These are phyloP conservation scores for Tuber magnatum DNA, from an alignment of 495 filamentous ascomycete species.

Conservation along the genomic window DNA sequence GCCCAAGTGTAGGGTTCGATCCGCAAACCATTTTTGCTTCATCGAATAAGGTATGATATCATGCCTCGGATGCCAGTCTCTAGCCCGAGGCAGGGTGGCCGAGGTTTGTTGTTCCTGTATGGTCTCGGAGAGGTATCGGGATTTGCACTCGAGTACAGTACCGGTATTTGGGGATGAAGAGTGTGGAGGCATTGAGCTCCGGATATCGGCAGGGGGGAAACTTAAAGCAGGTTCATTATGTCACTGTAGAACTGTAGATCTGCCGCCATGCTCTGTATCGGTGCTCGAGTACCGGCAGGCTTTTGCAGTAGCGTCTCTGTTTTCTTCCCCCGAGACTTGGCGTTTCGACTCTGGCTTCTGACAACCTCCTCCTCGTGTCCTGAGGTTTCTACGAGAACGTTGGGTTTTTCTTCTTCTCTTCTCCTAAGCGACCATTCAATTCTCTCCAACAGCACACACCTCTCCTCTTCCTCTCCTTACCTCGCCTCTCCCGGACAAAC, in stretches of 20 bases:
- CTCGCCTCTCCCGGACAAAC: not conserved
- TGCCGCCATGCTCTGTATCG: not conserved
- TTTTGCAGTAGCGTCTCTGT: slow-evolving; percentile 18
- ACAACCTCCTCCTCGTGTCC: slow-evolving; percentile 5
- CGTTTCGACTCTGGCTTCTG: slow-evolving; percentile 11
- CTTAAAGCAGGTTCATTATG: not conserved
- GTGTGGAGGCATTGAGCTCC: not conserved
- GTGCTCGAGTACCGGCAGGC: slow-evolving; percentile 3
- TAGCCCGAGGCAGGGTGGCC: not conserved
- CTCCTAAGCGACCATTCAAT: not conserved
- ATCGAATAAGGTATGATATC: too few species aligned
- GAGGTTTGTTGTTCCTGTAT: not conserved
- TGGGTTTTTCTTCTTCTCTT: slow-evolving; percentile 8
- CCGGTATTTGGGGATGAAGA: not conserved
- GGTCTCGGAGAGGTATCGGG: not conserved
- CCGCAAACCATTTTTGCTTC: not conserved
- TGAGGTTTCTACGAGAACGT: not conserved
- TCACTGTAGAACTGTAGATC: not conserved
- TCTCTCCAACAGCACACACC: slow-evolving; percentile 3
- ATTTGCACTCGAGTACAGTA: too few species aligned
- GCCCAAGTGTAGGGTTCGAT: slow-evolving; percentile 13
- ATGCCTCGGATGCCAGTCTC: not conserved
- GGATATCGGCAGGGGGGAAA: not conserved
- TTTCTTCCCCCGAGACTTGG: slow-evolving; percentile 13
- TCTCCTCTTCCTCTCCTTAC: not conserved